These are phyloP conservation scores for Herpetomonas tarakana DNA, from an alignment of 208 protist species.

Conservation along the genomic window DNA sequence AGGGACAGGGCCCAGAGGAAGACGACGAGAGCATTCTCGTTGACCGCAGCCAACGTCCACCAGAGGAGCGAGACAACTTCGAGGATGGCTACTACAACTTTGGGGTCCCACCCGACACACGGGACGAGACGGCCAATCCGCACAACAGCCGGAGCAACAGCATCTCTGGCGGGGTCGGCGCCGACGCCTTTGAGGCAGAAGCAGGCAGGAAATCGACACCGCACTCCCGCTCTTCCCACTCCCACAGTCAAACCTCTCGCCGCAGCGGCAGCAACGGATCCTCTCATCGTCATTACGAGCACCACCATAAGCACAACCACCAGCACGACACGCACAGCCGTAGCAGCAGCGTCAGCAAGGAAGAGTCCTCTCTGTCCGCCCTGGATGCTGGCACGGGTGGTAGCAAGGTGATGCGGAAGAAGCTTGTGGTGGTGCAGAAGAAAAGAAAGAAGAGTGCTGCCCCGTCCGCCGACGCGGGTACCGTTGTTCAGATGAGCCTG, in stretches of 20 bases:
- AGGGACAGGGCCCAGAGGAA: neutral
- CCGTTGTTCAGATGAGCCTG: slow-evolving; percentile 30
- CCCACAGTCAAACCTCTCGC: no score
- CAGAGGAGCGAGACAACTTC: neutral
- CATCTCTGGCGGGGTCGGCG: neutral
- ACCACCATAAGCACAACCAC: no score
- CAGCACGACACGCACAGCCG: no score
- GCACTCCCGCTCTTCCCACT: no score
- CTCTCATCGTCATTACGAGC: no score
- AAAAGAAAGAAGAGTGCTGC: slow-evolving; percentile 19
- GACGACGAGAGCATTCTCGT: neutral
- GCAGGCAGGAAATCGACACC: no score
- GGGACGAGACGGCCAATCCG: neutral
- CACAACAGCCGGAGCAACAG: neutral
- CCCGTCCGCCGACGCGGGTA: slow-evolving; percentile 29
- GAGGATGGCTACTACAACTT: neutral
- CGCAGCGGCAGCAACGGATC: no score
- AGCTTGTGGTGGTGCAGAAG: slow-evolving; percentile 42
- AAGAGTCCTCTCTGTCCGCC: no score
- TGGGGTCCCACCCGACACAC: neutral
- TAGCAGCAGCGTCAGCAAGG: neutral
- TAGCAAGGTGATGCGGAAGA: slow-evolving; percentile 47
- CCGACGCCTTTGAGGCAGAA: no score
- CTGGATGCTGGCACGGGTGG: no score
- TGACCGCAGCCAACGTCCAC: neutral